Conservation (phyloP, 1,284 basidiomycete genomes). For the Lignosus rhinocerotis region DNA sequence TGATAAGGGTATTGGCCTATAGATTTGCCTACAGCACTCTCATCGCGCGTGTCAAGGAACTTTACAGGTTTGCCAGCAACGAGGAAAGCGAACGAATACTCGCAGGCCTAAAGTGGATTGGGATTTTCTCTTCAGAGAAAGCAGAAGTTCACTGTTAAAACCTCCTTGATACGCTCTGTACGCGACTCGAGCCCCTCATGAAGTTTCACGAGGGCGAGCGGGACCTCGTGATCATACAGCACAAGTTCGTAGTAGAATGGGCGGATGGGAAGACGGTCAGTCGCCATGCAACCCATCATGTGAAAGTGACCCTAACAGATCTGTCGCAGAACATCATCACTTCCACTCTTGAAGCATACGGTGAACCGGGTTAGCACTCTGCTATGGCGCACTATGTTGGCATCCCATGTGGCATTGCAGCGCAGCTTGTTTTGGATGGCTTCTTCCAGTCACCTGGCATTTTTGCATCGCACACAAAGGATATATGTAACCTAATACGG, state of each 20-base stretch:
- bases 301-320: background rate
- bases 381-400: conserved; percentile 95
- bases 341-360: conserved; percentile 91
- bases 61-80: conserved; percentile 72
- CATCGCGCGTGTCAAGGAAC: conserved; percentile 65
- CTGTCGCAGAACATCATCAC: conserved; percentile 81
- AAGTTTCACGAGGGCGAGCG: conserved; percentile 89
- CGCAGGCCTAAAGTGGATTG: conserved; percentile 91
- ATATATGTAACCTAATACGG: conserved; percentile 83
- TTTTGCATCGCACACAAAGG: conserved; percentile 87
- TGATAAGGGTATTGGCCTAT: conserved; percentile 1
- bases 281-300: conserved; percentile 20
- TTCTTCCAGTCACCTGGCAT: conserved; percentile 80
- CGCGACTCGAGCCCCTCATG: conserved; percentile 89
- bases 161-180: conserved; percentile 94
- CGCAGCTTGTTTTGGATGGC: conserved; percentile 81
- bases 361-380: conserved; percentile 80
- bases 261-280: conserved; percentile 73
- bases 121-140: conserved; percentile 79
- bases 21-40: conserved; percentile 47
- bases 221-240: conserved; percentile 96
- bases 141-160: conserved; percentile 70
- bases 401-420: conserved; percentile 92
- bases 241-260: conserved; percentile 92
- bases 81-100: conserved; percentile 76